A percentile compares a stretch with the other conserved stretches of the same genome.
phyloP scores from a whole-genome alignment of 306 rosid genomes.

The Erythrophleum fordii region DNA sequence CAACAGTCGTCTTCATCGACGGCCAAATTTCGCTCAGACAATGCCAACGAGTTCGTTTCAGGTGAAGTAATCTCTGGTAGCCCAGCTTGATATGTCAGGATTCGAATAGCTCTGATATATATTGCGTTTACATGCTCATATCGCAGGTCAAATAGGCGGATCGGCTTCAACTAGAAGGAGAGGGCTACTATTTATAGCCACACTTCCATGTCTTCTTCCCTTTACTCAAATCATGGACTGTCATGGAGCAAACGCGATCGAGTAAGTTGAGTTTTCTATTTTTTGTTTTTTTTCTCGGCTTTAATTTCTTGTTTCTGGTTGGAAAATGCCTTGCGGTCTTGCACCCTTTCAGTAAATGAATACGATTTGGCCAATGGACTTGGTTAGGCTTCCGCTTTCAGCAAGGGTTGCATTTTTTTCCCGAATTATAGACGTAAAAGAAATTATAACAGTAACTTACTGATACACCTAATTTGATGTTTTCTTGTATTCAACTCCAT shows the following conservation, averaged over 20 bases:
- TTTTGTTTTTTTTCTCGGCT: background rate
- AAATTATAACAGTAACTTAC: background rate
- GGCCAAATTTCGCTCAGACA: conserved; percentile 42
- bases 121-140: background rate
- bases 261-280: conserved; percentile 51
- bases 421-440: background rate
- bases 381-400: background rate
- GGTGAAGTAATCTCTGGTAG: conserved; percentile 13
- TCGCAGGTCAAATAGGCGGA: conserved; percentile 30
- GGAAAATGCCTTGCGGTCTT: no score
- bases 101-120: background rate
- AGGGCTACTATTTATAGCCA: conserved; percentile 55
- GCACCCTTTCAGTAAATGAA: background rate
- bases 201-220: conserved; percentile 69
- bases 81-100: conserved; percentile 25
- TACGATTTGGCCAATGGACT: background rate
- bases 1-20: conserved; percentile 43
- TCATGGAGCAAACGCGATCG: conserved; percentile 51
- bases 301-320: background rate
- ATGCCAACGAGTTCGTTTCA: conserved; percentile 25
- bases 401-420: background rate
- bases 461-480: background rate
- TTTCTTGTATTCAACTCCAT: background rate
- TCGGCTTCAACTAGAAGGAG: conserved; percentile 53
- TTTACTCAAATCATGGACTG: conserved; percentile 41